Percentiles rank a stretch among this genome's conserved stretches.
phyloP scores from a whole-genome alignment of 768 basidiomycete genomes.

The Porpolomopsis calyptriformis region DNA sequence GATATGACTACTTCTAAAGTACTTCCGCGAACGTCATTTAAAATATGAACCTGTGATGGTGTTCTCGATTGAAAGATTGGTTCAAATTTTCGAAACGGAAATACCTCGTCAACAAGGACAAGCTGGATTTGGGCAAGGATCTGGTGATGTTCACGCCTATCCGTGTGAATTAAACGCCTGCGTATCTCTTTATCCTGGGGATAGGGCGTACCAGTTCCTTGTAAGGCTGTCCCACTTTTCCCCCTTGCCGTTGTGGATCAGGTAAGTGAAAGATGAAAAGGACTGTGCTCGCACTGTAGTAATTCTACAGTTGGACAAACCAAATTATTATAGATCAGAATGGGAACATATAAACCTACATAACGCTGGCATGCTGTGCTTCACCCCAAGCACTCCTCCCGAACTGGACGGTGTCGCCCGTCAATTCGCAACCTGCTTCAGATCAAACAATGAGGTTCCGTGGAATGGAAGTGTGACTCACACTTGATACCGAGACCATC shows the following conservation, averaged over 20 bases:
- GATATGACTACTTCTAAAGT: slow-evolving; percentile 92
- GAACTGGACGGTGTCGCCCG: slow-evolving; percentile 74
- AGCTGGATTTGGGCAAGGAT: slow-evolving; percentile 64
- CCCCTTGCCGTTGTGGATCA: slow-evolving; percentile 37
- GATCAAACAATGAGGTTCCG: background rate
- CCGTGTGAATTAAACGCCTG: slow-evolving; percentile 1
- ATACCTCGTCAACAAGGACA: slow-evolving; percentile 86
- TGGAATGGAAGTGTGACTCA: slow-evolving; percentile 20
- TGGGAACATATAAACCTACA: slow-evolving; percentile 35
- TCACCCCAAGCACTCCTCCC: slow-evolving; percentile 62
- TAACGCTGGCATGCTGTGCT: slow-evolving; percentile 65
- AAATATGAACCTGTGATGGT: slow-evolving; percentile 66
- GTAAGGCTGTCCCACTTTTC: slow-evolving; percentile 98
- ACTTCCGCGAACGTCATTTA: slow-evolving; percentile 84
- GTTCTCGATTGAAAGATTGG: background rate
- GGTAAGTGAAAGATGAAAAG: background rate
- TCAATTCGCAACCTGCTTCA: slow-evolving; percentile 69
- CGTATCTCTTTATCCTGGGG: background rate
- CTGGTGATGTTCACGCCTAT: slow-evolving; percentile 51
- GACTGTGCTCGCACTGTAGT: slow-evolving; percentile 50
- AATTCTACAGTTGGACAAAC: slow-evolving; percentile 34
- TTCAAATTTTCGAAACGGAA: slow-evolving; percentile 5
- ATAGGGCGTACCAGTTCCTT: slow-evolving; percentile 53
- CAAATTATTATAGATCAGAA: no score
- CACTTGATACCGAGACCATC: slow-evolving; percentile 67